Evolutionary conservation across 2,329 filamentous ascomycete genomes (phyloP).

Genomic region (Cladosporium sp.): DNA sequence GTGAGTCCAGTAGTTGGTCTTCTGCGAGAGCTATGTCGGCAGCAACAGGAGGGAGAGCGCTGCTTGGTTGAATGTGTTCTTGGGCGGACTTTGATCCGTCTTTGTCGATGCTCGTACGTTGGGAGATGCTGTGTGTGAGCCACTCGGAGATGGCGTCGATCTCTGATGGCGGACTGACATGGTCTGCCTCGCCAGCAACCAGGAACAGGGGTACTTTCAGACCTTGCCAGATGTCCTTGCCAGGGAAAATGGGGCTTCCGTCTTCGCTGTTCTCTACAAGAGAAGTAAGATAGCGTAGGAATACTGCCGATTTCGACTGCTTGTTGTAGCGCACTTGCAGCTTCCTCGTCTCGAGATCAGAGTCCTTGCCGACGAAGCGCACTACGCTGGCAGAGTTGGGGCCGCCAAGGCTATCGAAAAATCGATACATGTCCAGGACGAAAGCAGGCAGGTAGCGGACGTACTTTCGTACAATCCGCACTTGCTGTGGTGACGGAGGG

Average conservation of each 20-base stretch:
- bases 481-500: constrained; percentile 42
- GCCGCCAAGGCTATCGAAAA: constrained; percentile 79
- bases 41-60: constrained; percentile 16
- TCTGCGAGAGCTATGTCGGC: constrained; percentile 25
- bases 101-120: background rate
- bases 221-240: constrained; percentile 69
- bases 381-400: constrained; percentile 74
- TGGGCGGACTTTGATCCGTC: background rate
- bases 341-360: constrained; percentile 65
- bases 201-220: constrained; percentile 75
- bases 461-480: constrained; percentile 1
- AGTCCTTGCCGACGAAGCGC: constrained; percentile 71
- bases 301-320: constrained; percentile 80
- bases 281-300: constrained; percentile 76
- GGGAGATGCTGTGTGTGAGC: constrained; percentile 30
- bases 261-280: constrained; percentile 42
- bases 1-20: constrained; percentile 10
- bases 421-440: constrained; percentile 74
- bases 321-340: constrained; percentile 76
- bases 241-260: constrained; percentile 61
- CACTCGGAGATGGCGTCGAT: constrained; percentile 65
- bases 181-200: constrained; percentile 75
- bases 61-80: background rate
- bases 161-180: constrained; percentile 71
- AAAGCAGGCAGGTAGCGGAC: constrained; percentile 62